These are phyloP conservation scores for Phytophthora ohioensis DNA, from an alignment of 352 stramenopile genomes.

Conservation along the genomic window DNA sequence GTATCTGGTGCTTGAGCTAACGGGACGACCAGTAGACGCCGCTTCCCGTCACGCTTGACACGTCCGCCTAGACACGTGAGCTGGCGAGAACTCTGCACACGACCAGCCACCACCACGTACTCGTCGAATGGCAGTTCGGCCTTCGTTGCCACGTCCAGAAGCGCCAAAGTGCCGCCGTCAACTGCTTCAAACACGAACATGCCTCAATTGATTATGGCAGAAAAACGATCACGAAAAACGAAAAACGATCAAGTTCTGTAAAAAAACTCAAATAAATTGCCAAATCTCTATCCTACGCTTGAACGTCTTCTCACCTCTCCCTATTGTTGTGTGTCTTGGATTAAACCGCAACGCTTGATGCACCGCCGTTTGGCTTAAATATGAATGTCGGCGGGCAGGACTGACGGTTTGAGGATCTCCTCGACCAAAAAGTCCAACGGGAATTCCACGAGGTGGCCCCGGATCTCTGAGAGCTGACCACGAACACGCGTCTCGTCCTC, in stretches of 20 bases:
- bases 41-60: constrained; percentile 53
- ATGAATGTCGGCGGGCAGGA: constrained; percentile 85
- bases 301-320: neutral
- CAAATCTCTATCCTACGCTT: constrained; percentile 28
- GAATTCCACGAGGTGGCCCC: constrained; percentile 87
- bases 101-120: constrained; percentile 61
- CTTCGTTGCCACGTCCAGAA: constrained; percentile 56
- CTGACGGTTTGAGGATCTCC: constrained; percentile 86
- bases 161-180: constrained; percentile 30
- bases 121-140: constrained; percentile 65
- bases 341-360: constrained; percentile 8
- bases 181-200: constrained; percentile 63
- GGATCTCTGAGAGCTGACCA: constrained; percentile 82
- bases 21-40: constrained; percentile 58
- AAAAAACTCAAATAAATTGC: constrained; percentile 21
- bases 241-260: constrained; percentile 7
- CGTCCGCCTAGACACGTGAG: constrained; percentile 69
- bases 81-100: constrained; percentile 45
- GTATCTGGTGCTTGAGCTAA: constrained; percentile 31
- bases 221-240: constrained; percentile 12
- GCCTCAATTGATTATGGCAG: constrained; percentile 15
- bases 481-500: constrained; percentile 77
- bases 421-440: constrained; percentile 86
- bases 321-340: constrained; percentile 19
- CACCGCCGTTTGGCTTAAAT: constrained; percentile 65